A percentile compares a stretch with the other conserved stretches of the same genome.
Evolutionary conservation across 306 rosid species (phyloP).

Genomic region (Vigna mungo): DNA sequence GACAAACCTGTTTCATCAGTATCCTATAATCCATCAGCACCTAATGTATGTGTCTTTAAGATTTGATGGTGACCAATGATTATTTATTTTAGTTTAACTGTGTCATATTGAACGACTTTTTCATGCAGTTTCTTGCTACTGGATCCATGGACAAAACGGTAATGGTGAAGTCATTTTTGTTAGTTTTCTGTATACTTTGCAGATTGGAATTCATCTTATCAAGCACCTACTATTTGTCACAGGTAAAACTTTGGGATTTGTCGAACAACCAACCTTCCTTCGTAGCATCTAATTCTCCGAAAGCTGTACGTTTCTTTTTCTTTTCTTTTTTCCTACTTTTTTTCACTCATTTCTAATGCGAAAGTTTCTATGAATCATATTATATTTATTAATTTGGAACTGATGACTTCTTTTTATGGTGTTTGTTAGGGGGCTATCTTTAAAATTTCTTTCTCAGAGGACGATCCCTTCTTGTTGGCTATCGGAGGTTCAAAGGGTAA

Average conservation of each 20-base stretch:
- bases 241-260: conserved; percentile 98
- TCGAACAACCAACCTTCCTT: conserved; percentile 86
- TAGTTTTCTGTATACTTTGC: conserved; percentile 8
- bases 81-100: conserved; percentile 41
- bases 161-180: conserved; percentile 37
- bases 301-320: conserved; percentile 58
- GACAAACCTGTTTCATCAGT: conserved; percentile 80
- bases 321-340: too few relatives aligned
- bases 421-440: conserved; percentile 81
- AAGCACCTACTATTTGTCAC: conserved; percentile 38
- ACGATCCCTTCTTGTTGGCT: conserved; percentile 84
- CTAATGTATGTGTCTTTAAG: conserved; percentile 66
- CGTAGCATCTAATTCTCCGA: conserved; percentile 64
- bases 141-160: conserved; percentile 92
- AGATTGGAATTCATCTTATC: conserved; percentile 33
- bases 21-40: conserved; percentile 70
- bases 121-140: conserved; percentile 84
- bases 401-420: conserved; percentile 37
- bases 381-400: conserved; percentile 15
- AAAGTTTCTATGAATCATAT: conserved; percentile 1
- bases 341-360: not conserved
- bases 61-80: conserved; percentile 27
- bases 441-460: conserved; percentile 74
- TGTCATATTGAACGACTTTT: conserved; percentile 11
- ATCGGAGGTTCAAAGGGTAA: conserved; percentile 89